These are phyloP conservation scores for Arachnomyces sp. DNA, from an alignment of 2,329 filamentous ascomycete genomes.

Conservation along the genomic window DNA sequence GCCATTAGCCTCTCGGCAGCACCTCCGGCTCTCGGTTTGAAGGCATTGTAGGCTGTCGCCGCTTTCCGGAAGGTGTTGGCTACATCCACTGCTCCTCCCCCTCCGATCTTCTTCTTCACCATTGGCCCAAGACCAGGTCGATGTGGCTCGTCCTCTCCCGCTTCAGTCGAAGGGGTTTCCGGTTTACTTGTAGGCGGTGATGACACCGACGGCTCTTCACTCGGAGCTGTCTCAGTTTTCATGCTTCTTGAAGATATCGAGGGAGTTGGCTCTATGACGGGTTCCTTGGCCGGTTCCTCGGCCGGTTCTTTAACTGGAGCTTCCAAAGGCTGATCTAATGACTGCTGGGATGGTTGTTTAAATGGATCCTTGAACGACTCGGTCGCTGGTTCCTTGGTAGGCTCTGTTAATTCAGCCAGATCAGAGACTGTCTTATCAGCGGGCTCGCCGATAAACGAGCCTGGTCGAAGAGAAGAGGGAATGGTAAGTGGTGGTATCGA, in stretches of 20 bases:
- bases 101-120: slow-evolving; percentile 71
- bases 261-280: slow-evolving; percentile 2
- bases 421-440: slow-evolving; percentile 9
- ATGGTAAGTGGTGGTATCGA: slow-evolving; percentile 8
- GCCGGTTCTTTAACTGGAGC: slow-evolving; percentile 11
- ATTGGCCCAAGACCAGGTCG: slow-evolving; percentile 82
- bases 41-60: slow-evolving; percentile 59
- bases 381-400: slow-evolving; percentile 13
- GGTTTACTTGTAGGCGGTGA: slow-evolving; percentile 10
- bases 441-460: slow-evolving; percentile 9
- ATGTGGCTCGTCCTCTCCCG: slow-evolving; percentile 44
- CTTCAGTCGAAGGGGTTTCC: slow-evolving; percentile 10
- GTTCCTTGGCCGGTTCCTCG: slow-evolving; percentile 14
- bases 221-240: not conserved
- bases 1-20: slow-evolving; percentile 71
- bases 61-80: slow-evolving; percentile 74
- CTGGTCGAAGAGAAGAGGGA: slow-evolving; percentile 17
- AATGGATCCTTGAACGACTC: slow-evolving; percentile 5
- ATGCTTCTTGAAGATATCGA: not conserved
- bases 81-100: slow-evolving; percentile 43
- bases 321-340: too few species aligned
- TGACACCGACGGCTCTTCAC: slow-evolving; percentile 4
- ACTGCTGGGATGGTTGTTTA: not conserved
- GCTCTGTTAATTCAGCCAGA: slow-evolving; percentile 9
- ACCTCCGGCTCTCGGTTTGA: slow-evolving; percentile 82